Evolutionary conservation across 768 basidiomycete genomes (phyloP), one percentile per base, ranked within the genome.

Genomic region (Lentinula edodes): DNA sequence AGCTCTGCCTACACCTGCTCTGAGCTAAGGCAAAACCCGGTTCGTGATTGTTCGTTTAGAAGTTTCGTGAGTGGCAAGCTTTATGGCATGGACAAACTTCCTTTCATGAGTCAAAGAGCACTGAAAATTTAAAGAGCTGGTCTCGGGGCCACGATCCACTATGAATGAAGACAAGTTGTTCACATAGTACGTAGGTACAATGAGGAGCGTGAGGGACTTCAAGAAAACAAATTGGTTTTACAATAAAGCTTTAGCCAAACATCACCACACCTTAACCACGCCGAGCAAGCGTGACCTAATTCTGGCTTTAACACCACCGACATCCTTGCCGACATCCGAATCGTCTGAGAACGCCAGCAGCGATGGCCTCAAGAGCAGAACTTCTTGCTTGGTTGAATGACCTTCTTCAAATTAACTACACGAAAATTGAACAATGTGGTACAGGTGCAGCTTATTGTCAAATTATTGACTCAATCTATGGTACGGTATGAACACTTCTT

Each of bases 401-500:
- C 46, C 86, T 99, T 23, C 83, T 98, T 0, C 89, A 92, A 73
- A 78, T 93, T 67, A 90, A 88, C 78, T 93, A 95, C 77, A 92
- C 90, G 12, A 98, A 96, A 74, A 76, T 97, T 64, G 93, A 95
- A 75, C 91, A 95, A 73, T 93, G 91, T 70, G 93, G 93, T 15
- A 85, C 87, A 0, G 96, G 96, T 53, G 94, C 85, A 2, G 94
- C 92, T 35, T 98, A 98, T 74, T 95, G 93, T 70, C 97, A 98
- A 75, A 80, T 98, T 70, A 75, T 98, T 64, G 97, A 98, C 79
- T 94, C 93, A 50, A 86, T 98, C 77, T 98, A 90, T 72, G 87
- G 94, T 93, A 64, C 45, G 63, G 18, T 61, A 18, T 52, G 39
- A 50, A 36, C 35, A 28, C 7, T 45, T 38, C 43, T 60, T 58